Evolutionary conservation across 306 rosid species (phyloP).

Genomic region (Prunus persica): DNA sequence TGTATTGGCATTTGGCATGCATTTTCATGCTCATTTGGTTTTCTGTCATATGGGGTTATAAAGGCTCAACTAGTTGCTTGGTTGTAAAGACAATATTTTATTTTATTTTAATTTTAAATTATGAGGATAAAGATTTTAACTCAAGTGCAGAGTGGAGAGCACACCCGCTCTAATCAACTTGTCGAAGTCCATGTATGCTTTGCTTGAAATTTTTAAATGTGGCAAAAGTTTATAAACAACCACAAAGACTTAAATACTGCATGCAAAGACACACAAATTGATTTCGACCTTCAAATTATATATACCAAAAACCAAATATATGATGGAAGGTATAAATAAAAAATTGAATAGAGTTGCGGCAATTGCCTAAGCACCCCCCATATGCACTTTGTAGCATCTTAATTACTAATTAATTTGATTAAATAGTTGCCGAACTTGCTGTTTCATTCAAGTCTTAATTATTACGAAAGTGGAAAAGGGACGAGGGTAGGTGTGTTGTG

Average conservation of each 20-base stretch:
- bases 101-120: no score
- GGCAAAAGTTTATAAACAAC: no score
- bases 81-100: no score
- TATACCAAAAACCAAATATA: neutral
- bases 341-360: neutral
- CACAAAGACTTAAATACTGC: no score
- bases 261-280: neutral
- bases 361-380: neutral
- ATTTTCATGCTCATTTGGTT: neutral
- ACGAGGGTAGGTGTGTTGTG: neutral
- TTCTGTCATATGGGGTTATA: no score
- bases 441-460: neutral
- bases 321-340: no score
- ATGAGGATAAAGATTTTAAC: rapidly evolving
- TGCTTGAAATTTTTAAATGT: no score
- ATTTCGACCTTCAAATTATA: neutral
- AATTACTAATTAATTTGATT: neutral
- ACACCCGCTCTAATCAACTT: no score
- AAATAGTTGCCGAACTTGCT: neutral
- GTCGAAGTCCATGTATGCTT: no score
- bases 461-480: neutral
- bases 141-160: no score
- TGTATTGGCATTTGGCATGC: neutral
- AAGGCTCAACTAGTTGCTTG: no score
- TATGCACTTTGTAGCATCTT: neutral